Evolutionary conservation across 1,139 yeast species (phyloP).

Genomic region (Arxiozyma heterogenica): DNA sequence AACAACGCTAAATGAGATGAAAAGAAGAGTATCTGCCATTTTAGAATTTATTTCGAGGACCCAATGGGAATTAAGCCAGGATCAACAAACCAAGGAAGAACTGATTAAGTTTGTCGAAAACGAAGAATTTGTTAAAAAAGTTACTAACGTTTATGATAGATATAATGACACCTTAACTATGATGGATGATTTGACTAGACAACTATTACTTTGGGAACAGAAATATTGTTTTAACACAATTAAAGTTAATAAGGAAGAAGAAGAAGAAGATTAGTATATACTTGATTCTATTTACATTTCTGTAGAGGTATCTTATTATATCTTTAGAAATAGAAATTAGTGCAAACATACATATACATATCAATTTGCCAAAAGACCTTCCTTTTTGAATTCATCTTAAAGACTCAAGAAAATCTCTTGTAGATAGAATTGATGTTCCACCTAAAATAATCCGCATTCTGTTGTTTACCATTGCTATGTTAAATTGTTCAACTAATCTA

Average conservation of each 20-base stretch:
- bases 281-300: background rate
- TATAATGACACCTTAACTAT: constrained; percentile 51
- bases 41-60: constrained; percentile 83
- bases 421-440: constrained; percentile 61
- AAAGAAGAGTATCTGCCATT: constrained; percentile 81
- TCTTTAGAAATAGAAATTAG: background rate
- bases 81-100: constrained; percentile 48
- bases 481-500: constrained; percentile 65
- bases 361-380: background rate
- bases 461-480: constrained; percentile 36
- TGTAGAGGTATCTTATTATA: background rate
- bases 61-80: constrained; percentile 69
- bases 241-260: background rate
- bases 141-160: constrained; percentile 36
- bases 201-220: constrained; percentile 69
- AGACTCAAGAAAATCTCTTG: constrained; percentile 44
- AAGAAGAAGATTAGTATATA: background rate
- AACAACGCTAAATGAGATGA: constrained; percentile 68
- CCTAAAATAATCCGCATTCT: constrained; percentile 61
- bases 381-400: constrained; percentile 3
- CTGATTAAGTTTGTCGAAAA: constrained; percentile 40
- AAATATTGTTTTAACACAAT: constrained; percentile 21
- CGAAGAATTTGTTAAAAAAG: constrained; percentile 28
- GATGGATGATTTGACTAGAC: constrained; percentile 64
- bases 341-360: background rate